These are phyloP conservation scores for Phytophthora idaei DNA, from an alignment of 352 stramenopile genomes.

Conservation along the genomic window DNA sequence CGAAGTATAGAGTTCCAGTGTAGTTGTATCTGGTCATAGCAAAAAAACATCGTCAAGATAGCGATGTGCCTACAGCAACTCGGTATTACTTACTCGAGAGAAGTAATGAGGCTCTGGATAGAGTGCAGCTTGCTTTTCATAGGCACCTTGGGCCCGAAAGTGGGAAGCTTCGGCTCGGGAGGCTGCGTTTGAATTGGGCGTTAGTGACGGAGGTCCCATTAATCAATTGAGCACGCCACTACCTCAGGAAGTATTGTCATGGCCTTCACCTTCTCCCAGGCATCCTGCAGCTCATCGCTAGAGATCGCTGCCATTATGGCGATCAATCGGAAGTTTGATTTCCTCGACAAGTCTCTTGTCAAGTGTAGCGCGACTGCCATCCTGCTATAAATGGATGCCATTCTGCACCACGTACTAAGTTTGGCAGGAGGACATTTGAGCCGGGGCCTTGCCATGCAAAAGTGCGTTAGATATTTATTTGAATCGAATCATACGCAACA, in stretches of 20 bases:
- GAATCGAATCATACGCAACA: constrained; percentile 29
- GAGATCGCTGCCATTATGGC: constrained; percentile 58
- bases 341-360: neutral
- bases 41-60: constrained; percentile 4
- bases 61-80: neutral
- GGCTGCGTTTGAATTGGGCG: constrained; percentile 33
- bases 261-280: constrained; percentile 73
- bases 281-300: constrained; percentile 66
- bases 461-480: constrained; percentile 29
- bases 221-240: neutral
- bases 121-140: constrained; percentile 62
- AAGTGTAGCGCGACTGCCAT: neutral
- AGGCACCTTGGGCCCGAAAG: constrained; percentile 54
- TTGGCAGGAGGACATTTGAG: neutral
- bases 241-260: constrained; percentile 55
- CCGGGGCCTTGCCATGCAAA: constrained; percentile 10
- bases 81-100: constrained; percentile 59
- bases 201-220: neutral
- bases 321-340: constrained; percentile 7
- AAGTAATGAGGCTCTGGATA: constrained; percentile 73
- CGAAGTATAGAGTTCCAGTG: constrained; percentile 85
- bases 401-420: constrained; percentile 9
- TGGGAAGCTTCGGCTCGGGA: constrained; percentile 63
- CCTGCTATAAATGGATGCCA: constrained; percentile 24
- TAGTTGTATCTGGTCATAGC: constrained; percentile 78